These are phyloP conservation scores for Penicillium macrosclerotiorum DNA, from an alignment of 495 filamentous ascomycete species.

Conservation along the genomic window DNA sequence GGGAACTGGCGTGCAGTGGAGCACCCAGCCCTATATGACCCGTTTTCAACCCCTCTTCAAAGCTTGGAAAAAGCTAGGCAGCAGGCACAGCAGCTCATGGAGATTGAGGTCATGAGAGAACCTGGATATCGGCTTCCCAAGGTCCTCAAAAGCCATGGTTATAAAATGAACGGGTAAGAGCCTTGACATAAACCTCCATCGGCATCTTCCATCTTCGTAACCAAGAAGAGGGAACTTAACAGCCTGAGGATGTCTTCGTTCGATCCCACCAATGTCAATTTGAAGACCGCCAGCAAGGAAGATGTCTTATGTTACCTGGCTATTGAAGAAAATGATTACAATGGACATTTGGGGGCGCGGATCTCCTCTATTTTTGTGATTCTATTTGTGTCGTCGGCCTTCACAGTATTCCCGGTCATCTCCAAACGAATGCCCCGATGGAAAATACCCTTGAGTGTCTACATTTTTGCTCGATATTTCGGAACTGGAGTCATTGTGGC, in stretches of 20 bases:
- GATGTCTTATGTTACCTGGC: conserved; percentile 35
- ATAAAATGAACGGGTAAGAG: not conserved
- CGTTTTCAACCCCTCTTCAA: not conserved
- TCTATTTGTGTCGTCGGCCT: conserved; percentile 56
- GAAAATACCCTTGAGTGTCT: conserved; percentile 37
- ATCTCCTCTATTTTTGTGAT: conserved; percentile 60
- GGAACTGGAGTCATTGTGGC: conserved; percentile 81
- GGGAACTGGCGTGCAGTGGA: not conserved
- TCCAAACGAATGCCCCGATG: conserved; percentile 34
- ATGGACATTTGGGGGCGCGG: conserved; percentile 39
- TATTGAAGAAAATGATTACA: conserved; percentile 35
- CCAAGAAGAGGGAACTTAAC: not conserved
- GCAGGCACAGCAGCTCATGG: not conserved
- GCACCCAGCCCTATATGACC: not conserved
- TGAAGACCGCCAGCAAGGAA: conserved; percentile 29
- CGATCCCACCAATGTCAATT: conserved; percentile 31
- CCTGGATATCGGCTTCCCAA: not conserved
- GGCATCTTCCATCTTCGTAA: not conserved
- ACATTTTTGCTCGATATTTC: conserved; percentile 73
- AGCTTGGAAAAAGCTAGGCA: not conserved
- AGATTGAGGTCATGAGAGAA: not conserved
- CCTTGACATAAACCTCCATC: not conserved
- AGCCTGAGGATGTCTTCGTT: conserved; percentile 21
- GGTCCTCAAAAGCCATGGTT: conserved; percentile 2
- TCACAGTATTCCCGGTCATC: conserved; percentile 42